A percentile compares a stretch with the other conserved stretches of the same genome.
Conservation (phyloP, 768 basidiomycete genomes). For the Hypsizygus marmoreus region DNA sequence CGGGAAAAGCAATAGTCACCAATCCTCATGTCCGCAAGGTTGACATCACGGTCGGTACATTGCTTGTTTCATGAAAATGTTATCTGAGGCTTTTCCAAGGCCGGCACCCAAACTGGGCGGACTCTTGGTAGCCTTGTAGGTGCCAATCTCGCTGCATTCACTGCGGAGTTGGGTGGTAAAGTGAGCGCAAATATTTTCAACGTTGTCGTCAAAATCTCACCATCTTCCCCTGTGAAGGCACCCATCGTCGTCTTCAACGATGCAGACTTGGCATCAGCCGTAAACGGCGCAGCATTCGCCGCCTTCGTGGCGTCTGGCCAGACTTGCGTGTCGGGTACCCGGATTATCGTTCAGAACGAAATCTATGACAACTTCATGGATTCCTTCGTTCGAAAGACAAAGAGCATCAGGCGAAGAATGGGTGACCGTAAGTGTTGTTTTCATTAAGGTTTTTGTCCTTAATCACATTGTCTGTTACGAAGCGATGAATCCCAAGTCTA, state of each 20-base stretch:
- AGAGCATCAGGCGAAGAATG: slow-evolving; percentile 67
- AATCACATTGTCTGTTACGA: slow-evolving; percentile 1
- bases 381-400: slow-evolving; percentile 61
- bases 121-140: slow-evolving; percentile 73
- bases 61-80: neutral
- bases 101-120: slow-evolving; percentile 79
- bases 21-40: slow-evolving; percentile 76
- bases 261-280: slow-evolving; percentile 70
- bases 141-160: slow-evolving; percentile 69
- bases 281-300: slow-evolving; percentile 83
- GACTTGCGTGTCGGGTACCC: slow-evolving; percentile 89
- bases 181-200: slow-evolving; percentile 32
- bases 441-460: neutral
- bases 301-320: slow-evolving; percentile 88
- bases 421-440: slow-evolving; percentile 62
- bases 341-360: slow-evolving; percentile 70
- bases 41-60: slow-evolving; percentile 69
- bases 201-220: neutral
- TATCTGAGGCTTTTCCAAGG: slow-evolving; percentile 39
- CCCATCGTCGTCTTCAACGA: slow-evolving; percentile 82
- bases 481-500: slow-evolving; percentile 71
- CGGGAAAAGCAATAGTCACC: slow-evolving; percentile 65
- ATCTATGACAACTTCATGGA: slow-evolving; percentile 72
- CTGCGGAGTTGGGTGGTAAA: slow-evolving; percentile 88
- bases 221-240: slow-evolving; percentile 45